Conservation (phyloP, 352 stramenopile genomes). For the Phytophthora megakarya region DNA sequence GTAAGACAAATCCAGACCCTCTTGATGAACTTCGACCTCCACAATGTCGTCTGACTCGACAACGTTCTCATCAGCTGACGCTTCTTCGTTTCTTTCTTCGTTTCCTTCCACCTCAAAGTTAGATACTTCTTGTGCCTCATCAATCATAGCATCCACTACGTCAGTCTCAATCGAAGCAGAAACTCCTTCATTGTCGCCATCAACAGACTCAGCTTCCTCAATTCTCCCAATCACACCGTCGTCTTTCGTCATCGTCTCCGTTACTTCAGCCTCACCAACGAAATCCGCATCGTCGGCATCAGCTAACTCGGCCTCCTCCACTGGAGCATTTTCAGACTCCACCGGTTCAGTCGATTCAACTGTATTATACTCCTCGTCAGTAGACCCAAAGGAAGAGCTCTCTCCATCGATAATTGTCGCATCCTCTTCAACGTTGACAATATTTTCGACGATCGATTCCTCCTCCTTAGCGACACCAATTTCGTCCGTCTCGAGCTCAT, state of each 20-base stretch:
- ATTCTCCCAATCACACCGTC: neutral
- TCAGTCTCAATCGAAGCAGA: slow-evolving; percentile 6
- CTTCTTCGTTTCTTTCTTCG: slow-evolving; percentile 4
- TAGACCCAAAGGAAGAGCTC: neutral
- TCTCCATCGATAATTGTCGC: neutral
- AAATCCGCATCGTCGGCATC: neutral
- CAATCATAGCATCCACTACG: neutral
- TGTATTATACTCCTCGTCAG: neutral
- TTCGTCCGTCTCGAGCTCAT: slow-evolving; percentile 2
- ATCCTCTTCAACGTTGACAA: slow-evolving; percentile 1
- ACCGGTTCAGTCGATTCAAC: neutral
- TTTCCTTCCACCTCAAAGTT: slow-evolving; percentile 4
- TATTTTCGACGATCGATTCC: neutral
- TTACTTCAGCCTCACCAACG: neutral
- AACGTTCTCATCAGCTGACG: neutral
- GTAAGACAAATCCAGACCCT: slow-evolving; percentile 26
- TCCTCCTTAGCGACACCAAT: neutral
- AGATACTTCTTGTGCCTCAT: neutral
- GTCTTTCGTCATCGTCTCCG: neutral
- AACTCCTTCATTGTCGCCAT: neutral
- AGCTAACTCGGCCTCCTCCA: slow-evolving; percentile 1
- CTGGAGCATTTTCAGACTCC: slow-evolving; percentile 1
- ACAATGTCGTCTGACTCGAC: slow-evolving; percentile 17
- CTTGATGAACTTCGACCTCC: slow-evolving; percentile 28
- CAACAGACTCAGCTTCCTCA: slow-evolving; percentile 7